Evolutionary conservation across 345 rosid species (phyloP).

Genomic region (Rubroshorea leprosula): DNA sequence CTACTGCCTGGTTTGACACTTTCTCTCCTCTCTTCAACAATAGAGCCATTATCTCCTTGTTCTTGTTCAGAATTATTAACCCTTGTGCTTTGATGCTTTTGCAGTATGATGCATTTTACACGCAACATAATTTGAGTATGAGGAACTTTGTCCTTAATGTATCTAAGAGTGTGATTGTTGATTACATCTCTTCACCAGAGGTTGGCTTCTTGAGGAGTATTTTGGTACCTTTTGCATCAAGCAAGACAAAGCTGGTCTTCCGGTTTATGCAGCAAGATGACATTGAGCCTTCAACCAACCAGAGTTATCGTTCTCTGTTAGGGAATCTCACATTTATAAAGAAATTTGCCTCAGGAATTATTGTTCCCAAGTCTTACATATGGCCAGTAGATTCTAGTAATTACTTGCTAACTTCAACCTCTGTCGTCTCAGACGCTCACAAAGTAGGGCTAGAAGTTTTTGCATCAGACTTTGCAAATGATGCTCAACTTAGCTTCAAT

Average conservation of each 20-base stretch:
- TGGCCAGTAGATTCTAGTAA: slow-evolving; percentile 44
- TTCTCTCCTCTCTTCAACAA: not conserved
- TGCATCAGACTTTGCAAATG: slow-evolving; percentile 75
- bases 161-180: slow-evolving; percentile 32
- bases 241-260: slow-evolving; percentile 55
- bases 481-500: slow-evolving; percentile 60
- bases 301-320: slow-evolving; percentile 55
- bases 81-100: slow-evolving; percentile 14
- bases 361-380: slow-evolving; percentile 77
- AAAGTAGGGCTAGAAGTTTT: slow-evolving; percentile 75
- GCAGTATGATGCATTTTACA: slow-evolving; percentile 72
- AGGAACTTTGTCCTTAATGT: slow-evolving; percentile 49
- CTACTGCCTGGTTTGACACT: not conserved
- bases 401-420: slow-evolving; percentile 49
- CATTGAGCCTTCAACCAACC: slow-evolving; percentile 68
- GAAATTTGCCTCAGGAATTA: slow-evolving; percentile 94
- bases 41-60: not conserved
- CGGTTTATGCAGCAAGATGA: slow-evolving; percentile 45
- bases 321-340: slow-evolving; percentile 61
- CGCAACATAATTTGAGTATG: slow-evolving; percentile 71
- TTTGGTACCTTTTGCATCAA: slow-evolving; percentile 35
- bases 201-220: slow-evolving; percentile 58
- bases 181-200: slow-evolving; percentile 84
- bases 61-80: slow-evolving; percentile 1
- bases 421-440: slow-evolving; percentile 78